Conservation (phyloP, 805 yeast genomes). For the Wickerhamomyces rabaulensis region DNA sequence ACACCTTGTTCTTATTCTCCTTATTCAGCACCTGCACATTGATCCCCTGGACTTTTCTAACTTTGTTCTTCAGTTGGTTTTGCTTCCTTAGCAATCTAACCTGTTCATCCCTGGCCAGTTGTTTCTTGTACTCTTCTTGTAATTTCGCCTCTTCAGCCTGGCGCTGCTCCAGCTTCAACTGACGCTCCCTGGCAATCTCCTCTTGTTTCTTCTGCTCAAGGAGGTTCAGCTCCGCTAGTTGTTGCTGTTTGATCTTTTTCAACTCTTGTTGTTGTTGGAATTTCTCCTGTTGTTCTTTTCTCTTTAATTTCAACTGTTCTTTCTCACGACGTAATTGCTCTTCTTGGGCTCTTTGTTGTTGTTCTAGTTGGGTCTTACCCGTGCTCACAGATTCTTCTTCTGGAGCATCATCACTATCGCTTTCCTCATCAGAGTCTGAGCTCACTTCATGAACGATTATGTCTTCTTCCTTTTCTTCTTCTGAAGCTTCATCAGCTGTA, state of each 20-base stretch:
- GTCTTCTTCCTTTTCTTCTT: conserved; percentile 5
- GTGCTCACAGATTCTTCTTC: conserved; percentile 38
- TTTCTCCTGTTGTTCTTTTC: conserved; percentile 21
- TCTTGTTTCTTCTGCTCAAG: conserved; percentile 16
- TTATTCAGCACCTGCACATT: conserved; percentile 17
- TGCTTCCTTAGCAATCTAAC: conserved; percentile 8
- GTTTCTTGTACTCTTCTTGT: conserved; percentile 11
- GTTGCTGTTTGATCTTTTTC: conserved; percentile 16
- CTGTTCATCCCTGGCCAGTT: conserved; percentile 12
- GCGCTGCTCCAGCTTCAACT: conserved; percentile 10
- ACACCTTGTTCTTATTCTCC: conserved; percentile 3
- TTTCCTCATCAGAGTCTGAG: conserved; percentile 14
- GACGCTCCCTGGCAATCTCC: conserved; percentile 10
- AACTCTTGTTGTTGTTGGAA: conserved; percentile 20
- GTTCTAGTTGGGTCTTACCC: conserved; percentile 16
- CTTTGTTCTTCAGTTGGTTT: conserved; percentile 9
- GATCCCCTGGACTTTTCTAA: conserved; percentile 19
- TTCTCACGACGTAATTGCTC: conserved; percentile 23
- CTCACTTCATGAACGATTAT: conserved; percentile 6
- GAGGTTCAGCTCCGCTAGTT: conserved; percentile 16
- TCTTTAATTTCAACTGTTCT: conserved; percentile 23
- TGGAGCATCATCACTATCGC: conserved; percentile 41
- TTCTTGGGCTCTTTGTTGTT: conserved; percentile 22
- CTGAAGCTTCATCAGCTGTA: conserved; percentile 17
- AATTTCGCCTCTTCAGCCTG: conserved; percentile 16